Conservation (phyloP, 2,329 filamentous ascomycete species). For the Alternaria sp. region DNA sequence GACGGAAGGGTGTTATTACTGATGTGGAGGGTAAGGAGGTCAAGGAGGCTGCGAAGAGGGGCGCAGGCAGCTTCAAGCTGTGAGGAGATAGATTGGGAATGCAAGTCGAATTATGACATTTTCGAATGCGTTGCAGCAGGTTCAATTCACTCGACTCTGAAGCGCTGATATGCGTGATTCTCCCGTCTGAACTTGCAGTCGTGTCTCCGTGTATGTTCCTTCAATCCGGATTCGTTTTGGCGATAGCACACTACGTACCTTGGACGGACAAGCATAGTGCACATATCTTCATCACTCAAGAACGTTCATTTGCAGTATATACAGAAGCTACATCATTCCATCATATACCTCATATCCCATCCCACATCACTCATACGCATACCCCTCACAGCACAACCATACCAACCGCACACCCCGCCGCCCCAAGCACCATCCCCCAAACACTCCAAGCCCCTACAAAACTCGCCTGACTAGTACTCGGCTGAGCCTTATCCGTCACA, state of each 20-base stretch:
- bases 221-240: not conserved
- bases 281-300: too few relatives aligned
- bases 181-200: not conserved
- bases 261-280: not conserved
- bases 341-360: not conserved
- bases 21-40: slow-evolving; percentile 84
- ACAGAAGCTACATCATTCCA: not conserved
- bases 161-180: not conserved
- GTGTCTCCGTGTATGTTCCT: not conserved
- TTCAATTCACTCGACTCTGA: not conserved
- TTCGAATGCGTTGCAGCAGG: not conserved
- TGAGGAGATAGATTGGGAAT: slow-evolving; percentile 4
- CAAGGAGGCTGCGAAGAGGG: slow-evolving; percentile 37
- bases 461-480: slow-evolving; percentile 41
- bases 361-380: too few relatives aligned
- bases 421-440: slow-evolving; percentile 40
- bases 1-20: slow-evolving; percentile 83
- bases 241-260: not conserved
- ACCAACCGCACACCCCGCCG: slow-evolving; percentile 41
- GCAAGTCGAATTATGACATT: rapidly evolving
- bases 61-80: slow-evolving; percentile 45
- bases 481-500: slow-evolving; percentile 46
- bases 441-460: slow-evolving; percentile 30
- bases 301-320: not conserved
- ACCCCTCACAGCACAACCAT: slow-evolving; percentile 53